Evolutionary conservation across 108 stramenopile species (phyloP).

Genomic region (Discostella stelligeroides): DNA sequence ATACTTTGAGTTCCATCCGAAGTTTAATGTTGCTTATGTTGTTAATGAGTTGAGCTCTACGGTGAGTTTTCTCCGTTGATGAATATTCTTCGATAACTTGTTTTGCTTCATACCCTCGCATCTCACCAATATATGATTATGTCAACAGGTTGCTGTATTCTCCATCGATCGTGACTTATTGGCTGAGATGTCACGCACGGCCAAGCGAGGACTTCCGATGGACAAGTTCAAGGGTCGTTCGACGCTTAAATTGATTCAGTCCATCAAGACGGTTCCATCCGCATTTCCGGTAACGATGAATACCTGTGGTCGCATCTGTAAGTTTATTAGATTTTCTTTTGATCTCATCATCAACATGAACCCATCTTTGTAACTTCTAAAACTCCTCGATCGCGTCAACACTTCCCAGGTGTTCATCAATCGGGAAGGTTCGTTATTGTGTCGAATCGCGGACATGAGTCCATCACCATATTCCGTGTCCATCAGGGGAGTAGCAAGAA

Average conservation of each 20-base stretch:
- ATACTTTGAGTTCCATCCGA: constrained; percentile 91
- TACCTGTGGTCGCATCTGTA: constrained; percentile 91
- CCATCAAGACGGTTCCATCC: constrained; percentile 86
- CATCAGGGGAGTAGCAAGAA: constrained; percentile 46
- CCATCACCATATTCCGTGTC: constrained; percentile 86
- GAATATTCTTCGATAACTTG: background rate
- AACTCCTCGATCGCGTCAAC: too few species aligned
- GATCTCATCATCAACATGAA: background rate
- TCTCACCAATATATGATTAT: constrained; percentile 2
- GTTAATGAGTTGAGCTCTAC: constrained; percentile 92
- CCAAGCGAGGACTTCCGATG: constrained; percentile 68
- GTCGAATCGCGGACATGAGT: constrained; percentile 95
- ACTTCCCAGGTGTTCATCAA: constrained; percentile 65
- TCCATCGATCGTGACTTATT: constrained; percentile 73
- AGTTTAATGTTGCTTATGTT: constrained; percentile 83
- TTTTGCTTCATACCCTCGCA: constrained; percentile 1
- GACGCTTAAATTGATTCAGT: constrained; percentile 84
- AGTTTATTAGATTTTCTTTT: background rate
- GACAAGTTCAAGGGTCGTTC: constrained; percentile 67
- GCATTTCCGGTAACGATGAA: constrained; percentile 91
- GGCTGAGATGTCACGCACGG: constrained; percentile 66
- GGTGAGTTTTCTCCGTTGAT: constrained; percentile 41
- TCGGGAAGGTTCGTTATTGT: constrained; percentile 90
- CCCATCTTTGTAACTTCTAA: too few species aligned
- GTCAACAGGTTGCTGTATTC: constrained; percentile 81